Conservation (phyloP, 768 basidiomycete genomes). For the Pleurotus pulmonarius region DNA sequence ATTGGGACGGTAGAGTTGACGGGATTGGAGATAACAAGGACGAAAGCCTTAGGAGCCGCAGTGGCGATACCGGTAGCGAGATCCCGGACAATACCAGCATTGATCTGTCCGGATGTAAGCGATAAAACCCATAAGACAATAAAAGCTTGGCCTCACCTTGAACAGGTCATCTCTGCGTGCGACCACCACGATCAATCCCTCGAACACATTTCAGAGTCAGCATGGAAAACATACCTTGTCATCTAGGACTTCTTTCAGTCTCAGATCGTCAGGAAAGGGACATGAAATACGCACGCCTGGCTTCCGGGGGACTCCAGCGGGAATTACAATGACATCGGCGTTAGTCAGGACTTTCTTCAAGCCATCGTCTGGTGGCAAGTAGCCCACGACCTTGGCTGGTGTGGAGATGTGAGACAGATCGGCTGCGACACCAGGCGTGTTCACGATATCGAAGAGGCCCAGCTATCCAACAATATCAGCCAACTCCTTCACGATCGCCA, state of each 20-base stretch:
- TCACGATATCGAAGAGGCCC: conserved; percentile 92
- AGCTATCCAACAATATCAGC: conserved; percentile 43
- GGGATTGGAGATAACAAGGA: conserved; percentile 98
- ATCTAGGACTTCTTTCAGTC: neutral
- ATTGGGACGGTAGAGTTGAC: conserved; percentile 99
- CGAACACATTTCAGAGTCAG: neutral
- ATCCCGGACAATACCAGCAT: conserved; percentile 94
- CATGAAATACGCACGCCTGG: conserved; percentile 63
- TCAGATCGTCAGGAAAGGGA: neutral
- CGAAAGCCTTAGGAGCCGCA: conserved; percentile 80
- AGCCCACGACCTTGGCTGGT: conserved; percentile 81
- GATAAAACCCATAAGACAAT: neutral
- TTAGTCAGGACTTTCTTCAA: conserved; percentile 79
- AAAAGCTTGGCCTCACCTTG: conserved; percentile 53
- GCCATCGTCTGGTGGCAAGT: conserved; percentile 73
- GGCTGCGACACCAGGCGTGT: conserved; percentile 94
- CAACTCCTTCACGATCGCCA: conserved; percentile 3
- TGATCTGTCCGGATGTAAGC: conserved; percentile 60
- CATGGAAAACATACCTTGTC: conserved; percentile 7
- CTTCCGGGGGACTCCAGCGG: conserved; percentile 95
- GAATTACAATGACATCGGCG: conserved; percentile 90
- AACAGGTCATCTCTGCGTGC: conserved; percentile 83
- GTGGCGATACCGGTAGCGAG: conserved; percentile 89
- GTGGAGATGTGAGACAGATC: conserved; percentile 95
- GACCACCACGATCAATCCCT: neutral